Percentiles rank a stretch among this genome's conserved stretches.
Evolutionary conservation across 179 eudicot genomes (phyloP).

Genomic region (Drosera spatulata): DNA sequence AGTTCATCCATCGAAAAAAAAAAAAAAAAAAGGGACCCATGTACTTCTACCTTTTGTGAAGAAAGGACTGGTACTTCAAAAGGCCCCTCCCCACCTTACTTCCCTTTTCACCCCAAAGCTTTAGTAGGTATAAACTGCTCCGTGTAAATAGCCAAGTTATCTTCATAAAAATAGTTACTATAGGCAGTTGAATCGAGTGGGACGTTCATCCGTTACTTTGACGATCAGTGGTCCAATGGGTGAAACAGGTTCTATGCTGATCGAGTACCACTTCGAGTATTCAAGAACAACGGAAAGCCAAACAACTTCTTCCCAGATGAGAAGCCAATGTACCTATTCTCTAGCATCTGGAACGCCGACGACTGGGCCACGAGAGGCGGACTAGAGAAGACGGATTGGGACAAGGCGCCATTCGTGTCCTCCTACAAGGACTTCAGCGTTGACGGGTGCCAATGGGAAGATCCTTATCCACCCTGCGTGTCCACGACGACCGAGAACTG

Average conservation of each 20-base stretch:
- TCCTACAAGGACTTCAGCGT: constrained; percentile 75
- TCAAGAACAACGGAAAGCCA: constrained; percentile 61
- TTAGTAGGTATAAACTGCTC: no score
- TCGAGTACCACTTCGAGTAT: constrained; percentile 62
- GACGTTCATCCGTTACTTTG: no score
- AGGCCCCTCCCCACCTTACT: no score
- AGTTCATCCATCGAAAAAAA: no score
- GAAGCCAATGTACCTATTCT: constrained; percentile 96
- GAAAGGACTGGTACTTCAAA: no score
- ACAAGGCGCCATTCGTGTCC: constrained; percentile 79
- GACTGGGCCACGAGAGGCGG: constrained; percentile 38
- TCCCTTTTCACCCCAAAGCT: no score
- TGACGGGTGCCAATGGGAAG: constrained; percentile 91
- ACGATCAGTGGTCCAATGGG: no score
- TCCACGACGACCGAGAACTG: constrained; percentile 74
- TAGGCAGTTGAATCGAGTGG: no score
- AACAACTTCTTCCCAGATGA: constrained; percentile 81
- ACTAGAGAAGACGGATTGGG: constrained; percentile 83
- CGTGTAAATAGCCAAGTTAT: no score
- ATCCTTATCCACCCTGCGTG: constrained; percentile 79
- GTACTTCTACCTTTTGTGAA: no score
- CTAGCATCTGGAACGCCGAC: constrained; percentile 87
- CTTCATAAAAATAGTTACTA: no score
- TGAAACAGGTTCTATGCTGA: constrained; percentile 71
- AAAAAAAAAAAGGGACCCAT: no score